Evolutionary conservation across 768 basidiomycete species (phyloP), one percentile per base, ranked within the genome.

Genomic region (Termitomyces heimii): DNA sequence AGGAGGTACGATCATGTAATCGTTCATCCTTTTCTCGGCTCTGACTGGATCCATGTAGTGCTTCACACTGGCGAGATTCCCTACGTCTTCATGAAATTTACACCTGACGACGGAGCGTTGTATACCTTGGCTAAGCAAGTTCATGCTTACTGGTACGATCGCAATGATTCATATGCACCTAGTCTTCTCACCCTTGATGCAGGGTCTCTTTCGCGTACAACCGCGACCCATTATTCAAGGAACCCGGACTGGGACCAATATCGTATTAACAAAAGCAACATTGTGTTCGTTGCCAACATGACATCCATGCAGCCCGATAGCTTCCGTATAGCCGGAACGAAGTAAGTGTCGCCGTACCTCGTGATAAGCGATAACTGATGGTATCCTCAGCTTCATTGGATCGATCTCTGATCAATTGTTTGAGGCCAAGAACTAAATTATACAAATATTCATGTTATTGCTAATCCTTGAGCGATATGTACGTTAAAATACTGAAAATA

Each of bases 171-270:
- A 13, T 12, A 3, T 44, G 4, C 24, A 34, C 13, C 1, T 3
- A 44, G 24, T 56, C 34, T 37, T 56, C 34, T 37, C 7, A 39
- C 28, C 28, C 3, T 55, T 16, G 16, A 47, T 2, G 5, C 22
- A 64, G 63, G 63, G 54, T 64, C 4, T 58, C 56, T 22, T 64
- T 64, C 24, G 63, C 63, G 13, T 57, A 62, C 22, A 56, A 62
- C 52, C 57, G 46, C 8, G 28, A 62, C 40, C 63, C 63, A 8
- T 32, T 49, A 53, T 39, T 47, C 35, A 18, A 34, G 8, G 5
- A 60, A 46, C 26, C 59, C 59, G 12, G 18, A 35, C n/a, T 64
- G 63, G 63, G 48, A 54, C 12, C 54, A 46, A 22, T 64, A 64
- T 43, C 37, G 22, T 0, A 37, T 26, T 18, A 52, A 26, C 8